These are phyloP conservation scores for Microcyclosporella mali DNA, from an alignment of 2,329 filamentous ascomycete genomes.

Conservation along the genomic window DNA sequence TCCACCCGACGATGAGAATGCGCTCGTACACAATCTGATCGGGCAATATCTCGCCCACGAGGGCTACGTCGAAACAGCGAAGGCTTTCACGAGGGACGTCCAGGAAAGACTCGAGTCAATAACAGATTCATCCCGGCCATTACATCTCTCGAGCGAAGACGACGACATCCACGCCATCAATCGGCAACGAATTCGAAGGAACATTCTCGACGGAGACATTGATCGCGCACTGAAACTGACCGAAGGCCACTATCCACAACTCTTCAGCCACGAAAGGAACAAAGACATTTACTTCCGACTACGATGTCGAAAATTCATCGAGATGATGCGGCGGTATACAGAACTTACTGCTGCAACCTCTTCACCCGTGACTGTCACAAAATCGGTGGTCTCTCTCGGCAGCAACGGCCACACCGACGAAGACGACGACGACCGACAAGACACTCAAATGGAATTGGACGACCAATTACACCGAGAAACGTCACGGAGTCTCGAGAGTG, in stretches of 20 bases:
- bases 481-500: slow-evolving; percentile 17
- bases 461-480: slow-evolving; percentile 40
- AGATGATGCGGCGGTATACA: slow-evolving; percentile 76
- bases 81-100: slow-evolving; percentile 74
- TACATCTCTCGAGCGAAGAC: slow-evolving; percentile 45
- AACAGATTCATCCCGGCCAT: slow-evolving; percentile 7
- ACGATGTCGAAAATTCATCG: slow-evolving; percentile 85
- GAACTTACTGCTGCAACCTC: slow-evolving; percentile 50
- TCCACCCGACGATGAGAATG: slow-evolving; percentile 62
- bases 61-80: slow-evolving; percentile 88
- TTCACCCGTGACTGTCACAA: slow-evolving; percentile 25
- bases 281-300: slow-evolving; percentile 82
- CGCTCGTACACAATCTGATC: slow-evolving; percentile 75
- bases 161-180: slow-evolving; percentile 66
- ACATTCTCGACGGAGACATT: slow-evolving; percentile 86
- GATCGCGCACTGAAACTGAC: slow-evolving; percentile 83
- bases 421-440: slow-evolving; percentile 36
- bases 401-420: slow-evolving; percentile 32
- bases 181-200: slow-evolving; percentile 73
- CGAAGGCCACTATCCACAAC: slow-evolving; percentile 68
- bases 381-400: slow-evolving; percentile 22
- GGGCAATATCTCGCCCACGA: slow-evolving; percentile 90
- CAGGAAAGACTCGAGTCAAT: slow-evolving; percentile 63
- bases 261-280: slow-evolving; percentile 62
- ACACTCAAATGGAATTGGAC: slow-evolving; percentile 52